Base-by-base conservation (phyloP, 2,329 filamentous ascomycete species). In the Orbilia ellipsospora region DNA sequence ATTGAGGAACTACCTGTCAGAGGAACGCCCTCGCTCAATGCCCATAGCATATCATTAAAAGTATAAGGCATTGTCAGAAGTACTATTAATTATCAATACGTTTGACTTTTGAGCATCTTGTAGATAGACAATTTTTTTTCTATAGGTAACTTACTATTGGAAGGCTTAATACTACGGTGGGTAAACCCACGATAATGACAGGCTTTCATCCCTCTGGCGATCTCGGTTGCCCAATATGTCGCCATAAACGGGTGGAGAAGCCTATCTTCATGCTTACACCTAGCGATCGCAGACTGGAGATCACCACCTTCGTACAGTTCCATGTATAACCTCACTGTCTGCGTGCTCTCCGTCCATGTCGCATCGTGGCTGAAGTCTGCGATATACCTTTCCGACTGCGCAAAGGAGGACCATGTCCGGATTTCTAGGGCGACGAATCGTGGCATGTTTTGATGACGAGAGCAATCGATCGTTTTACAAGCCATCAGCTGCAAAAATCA, bases 171-270 rank as follows among this genome's bases (percentile, higher is more conserved):
- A 56, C 66, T 61, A n/a, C 68, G 18, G 55, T 73, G 68, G 44
- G 61, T 60, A 26, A 73, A 66, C 13, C 55, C 61, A 55, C 54
- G 61, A 31, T 73, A 61, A 36, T 73, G 68, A 51, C 61, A 73
- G 40, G 68, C 61, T n/a, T 66, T 73, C 8, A 73, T 15, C 12
- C 68, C 68, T 36, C 61, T 73, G 8, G 61, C 68, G 13, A 73
- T 51, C 48, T 73, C 68, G 48, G 61, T 20, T 7, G 61, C 55
- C 68, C 68, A 73, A 31, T 73, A 73, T 4, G 55, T 66, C 31
- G 61, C 68, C 6, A 73, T 66, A 51, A 73, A 65, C 1, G 68
- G 68, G 56, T 73, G 68, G 5, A 73, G 26, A 5, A 26, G 2
- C 16, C 36, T 40, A 2, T 61, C 60, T 26, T 66, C 44, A 18